Evolutionary conservation across 1,284 basidiomycete genomes (phyloP).

Genomic region (Bondarzewia mesenterica): DNA sequence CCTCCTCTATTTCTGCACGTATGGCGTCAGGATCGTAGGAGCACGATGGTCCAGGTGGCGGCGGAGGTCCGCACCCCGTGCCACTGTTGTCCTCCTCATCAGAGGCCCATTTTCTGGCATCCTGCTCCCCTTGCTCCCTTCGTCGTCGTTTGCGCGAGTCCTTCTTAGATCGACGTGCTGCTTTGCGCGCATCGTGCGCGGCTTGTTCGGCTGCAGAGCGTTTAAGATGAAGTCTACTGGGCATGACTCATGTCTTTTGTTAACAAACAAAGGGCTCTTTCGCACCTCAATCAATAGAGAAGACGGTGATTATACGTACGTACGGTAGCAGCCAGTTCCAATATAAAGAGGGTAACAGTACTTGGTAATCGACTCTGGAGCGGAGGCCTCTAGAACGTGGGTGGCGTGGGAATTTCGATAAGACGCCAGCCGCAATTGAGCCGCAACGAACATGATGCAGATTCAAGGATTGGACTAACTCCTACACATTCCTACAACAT

Average conservation of each 20-base stretch:
- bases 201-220: constrained; percentile 61
- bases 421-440: too few relatives aligned
- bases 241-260: too few relatives aligned
- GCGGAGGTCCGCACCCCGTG: constrained; percentile 19
- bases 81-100: constrained; percentile 15
- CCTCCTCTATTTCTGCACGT: constrained; percentile 49
- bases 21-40: constrained; percentile 19
- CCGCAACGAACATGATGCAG: background rate
- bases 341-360: background rate
- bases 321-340: background rate
- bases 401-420: too few relatives aligned
- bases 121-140: constrained; percentile 5
- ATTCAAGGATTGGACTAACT: background rate
- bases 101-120: constrained; percentile 11
- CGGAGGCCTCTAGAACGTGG: background rate
- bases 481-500: background rate
- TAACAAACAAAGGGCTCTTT: too few relatives aligned
- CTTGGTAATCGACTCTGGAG: background rate
- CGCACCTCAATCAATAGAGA: background rate
- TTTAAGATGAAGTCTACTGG: constrained; percentile 61
- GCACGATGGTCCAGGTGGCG: constrained; percentile 15
- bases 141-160: constrained; percentile 17
- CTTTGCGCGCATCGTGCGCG: constrained; percentile 43
- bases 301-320: background rate
- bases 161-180: constrained; percentile 29